Evolutionary conservation across 2,329 filamentous ascomycete genomes (phyloP).

Genomic region (Calonectria ilicicola): DNA sequence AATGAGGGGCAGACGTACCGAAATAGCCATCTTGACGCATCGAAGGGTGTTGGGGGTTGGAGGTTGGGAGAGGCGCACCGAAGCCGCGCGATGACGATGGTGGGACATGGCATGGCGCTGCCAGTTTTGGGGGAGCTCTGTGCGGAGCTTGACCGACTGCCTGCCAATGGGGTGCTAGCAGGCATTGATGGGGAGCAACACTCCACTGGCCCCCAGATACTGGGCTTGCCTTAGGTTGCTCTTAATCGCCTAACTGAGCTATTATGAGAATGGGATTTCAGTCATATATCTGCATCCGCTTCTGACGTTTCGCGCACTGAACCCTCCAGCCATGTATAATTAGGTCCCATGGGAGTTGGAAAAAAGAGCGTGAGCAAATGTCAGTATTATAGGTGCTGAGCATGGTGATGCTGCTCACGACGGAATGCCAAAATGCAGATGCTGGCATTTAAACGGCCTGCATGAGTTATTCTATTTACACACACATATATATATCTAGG

Average conservation of each 20-base stretch:
- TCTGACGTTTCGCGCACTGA: too few species aligned
- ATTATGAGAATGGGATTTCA: too few species aligned
- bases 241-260: too few species aligned
- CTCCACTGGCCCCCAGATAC: not conserved
- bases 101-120: slow-evolving; percentile 34
- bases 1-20: slow-evolving; percentile 38
- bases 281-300: too few species aligned
- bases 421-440: not conserved
- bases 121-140: slow-evolving; percentile 38
- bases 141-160: slow-evolving; percentile 30
- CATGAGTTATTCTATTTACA: not conserved
- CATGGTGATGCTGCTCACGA: not conserved
- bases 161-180: not conserved
- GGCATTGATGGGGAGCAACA: not conserved
- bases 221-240: too few species aligned
- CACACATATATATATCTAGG: too few species aligned
- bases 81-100: slow-evolving; percentile 47
- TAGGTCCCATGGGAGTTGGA: too few species aligned
- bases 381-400: not conserved
- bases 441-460: not conserved
- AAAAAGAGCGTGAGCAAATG: too few species aligned
- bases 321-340: too few species aligned
- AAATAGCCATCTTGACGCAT: slow-evolving; percentile 52
- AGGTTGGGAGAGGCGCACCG: slow-evolving; percentile 31
- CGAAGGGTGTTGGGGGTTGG: slow-evolving; percentile 25